Evolutionary conservation across 345 rosid genomes (phyloP), one percentile per base, ranked within the genome.

Genomic region (Bretschneidera sinensis): DNA sequence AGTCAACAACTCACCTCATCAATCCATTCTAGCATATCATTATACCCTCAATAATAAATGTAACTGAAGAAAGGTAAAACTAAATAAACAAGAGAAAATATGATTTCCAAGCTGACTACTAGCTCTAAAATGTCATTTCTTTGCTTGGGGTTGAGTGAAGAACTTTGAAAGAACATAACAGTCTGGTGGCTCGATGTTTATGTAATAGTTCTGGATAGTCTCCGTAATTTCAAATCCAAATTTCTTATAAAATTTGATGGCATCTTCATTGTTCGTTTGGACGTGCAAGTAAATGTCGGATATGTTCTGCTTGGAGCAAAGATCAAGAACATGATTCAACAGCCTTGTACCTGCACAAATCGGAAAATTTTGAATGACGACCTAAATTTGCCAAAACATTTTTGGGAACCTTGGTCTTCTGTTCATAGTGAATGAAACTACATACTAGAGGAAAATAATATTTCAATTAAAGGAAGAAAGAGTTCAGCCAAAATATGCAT

Each of bases 201-300:
- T 74, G 77, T 91, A 91, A 64, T 91, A 94, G 78, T 94, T 81
- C 74, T 81, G 67, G 75, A 91, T 88, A 55, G 95, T 86, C 20
- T 85, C 95, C 9, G 89, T 85, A 73, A 94, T 83, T 61, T 86
- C 86, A 70, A 91, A 94, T 48, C 88, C 95, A 50, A 91, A 94
- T 79, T 90, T 94, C 85, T 85, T 88, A 70, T 91, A 94, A 71
- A 94, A 91, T 69, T 82, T 83, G 79, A 90, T 86, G n/a, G 97
- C 97, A 21, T 94, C 97, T 54, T 91, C 92, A 55, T 94, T 91
- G 82, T 91, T 88, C 34, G 95, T 91, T 82, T 91, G 99, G 68
- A 94, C 99, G 24, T 91, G 97, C 83, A 94, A 85, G 83, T 91
- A 94, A 72, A 91, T 74, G 78, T 88, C 96, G 15, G 78, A 75